phyloP scores from a whole-genome alignment of 306 rosid genomes.

The Cotoneaster glaucophyllus region DNA sequence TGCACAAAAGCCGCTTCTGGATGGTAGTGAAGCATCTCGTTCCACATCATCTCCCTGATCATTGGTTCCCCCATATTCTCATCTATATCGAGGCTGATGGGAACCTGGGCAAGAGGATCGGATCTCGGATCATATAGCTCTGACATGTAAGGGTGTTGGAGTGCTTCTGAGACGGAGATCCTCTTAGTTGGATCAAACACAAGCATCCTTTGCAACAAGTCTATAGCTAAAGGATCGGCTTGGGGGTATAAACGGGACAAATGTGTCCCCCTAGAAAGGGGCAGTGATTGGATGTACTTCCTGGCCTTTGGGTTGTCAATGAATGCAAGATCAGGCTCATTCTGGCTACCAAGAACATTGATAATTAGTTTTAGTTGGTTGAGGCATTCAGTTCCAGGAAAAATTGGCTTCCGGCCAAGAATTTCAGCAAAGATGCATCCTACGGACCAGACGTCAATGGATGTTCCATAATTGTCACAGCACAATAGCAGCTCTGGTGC shows the following conservation, averaged over 20 bases:
- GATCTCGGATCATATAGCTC: constrained; percentile 52
- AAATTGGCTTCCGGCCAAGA: constrained; percentile 77
- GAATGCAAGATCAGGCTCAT: constrained; percentile 49
- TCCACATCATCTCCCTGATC: constrained; percentile 86
- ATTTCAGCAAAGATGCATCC: constrained; percentile 94
- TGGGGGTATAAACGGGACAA: constrained; percentile 57
- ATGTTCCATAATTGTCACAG: constrained; percentile 79
- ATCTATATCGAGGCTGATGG: constrained; percentile 61
- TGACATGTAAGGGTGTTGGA: constrained; percentile 77
- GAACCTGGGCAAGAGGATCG: constrained; percentile 50
- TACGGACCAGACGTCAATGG: constrained; percentile 88
- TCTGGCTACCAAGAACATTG: constrained; percentile 69
- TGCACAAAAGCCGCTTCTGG: constrained; percentile 44
- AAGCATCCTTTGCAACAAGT: constrained; percentile 74
- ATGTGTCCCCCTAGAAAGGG: constrained; percentile 45
- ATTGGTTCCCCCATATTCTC: constrained; percentile 42
- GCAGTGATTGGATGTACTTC: constrained; percentile 52
- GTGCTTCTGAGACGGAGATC: constrained; percentile 65
- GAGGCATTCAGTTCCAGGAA: constrained; percentile 76
- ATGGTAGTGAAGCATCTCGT: constrained; percentile 72
- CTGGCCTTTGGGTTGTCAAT: constrained; percentile 60
- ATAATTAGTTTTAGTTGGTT: constrained; percentile 70
- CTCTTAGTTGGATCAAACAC: constrained; percentile 80
- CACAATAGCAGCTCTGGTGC: constrained; percentile 83
- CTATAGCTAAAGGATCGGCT: constrained; percentile 77